Conservation (phyloP, 2,329 filamentous ascomycete species). For the Alternaria infectoria region DNA sequence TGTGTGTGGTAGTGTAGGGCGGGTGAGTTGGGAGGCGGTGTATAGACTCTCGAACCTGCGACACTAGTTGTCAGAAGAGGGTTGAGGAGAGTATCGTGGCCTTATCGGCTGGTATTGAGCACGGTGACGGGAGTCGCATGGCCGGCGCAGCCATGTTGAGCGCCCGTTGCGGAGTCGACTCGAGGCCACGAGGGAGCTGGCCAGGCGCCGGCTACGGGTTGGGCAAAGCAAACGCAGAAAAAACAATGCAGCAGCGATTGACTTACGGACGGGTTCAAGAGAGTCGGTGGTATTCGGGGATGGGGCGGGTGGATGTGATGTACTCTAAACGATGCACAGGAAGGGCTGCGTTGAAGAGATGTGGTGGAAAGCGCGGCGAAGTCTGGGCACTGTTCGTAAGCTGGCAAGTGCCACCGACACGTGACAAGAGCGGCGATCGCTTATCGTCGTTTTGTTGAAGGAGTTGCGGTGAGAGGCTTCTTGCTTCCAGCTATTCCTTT, state of each 20-base stretch:
- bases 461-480: conserved; percentile 25
- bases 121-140: conserved; percentile 9
- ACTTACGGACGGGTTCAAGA: conserved; percentile 49
- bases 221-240: conserved; percentile 20
- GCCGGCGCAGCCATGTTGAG: conserved; percentile 30
- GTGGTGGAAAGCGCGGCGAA: conserved; percentile 35
- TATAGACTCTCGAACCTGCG: conserved; percentile 48
- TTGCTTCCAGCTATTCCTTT: conserved; percentile 3
- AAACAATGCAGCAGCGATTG: conserved; percentile 21
- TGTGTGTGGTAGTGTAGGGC: conserved; percentile 32
- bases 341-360: conserved; percentile 48
- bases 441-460: conserved; percentile 23
- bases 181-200: conserved; percentile 27
- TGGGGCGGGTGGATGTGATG: conserved; percentile 45
- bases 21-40: conserved; percentile 33
- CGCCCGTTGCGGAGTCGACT: conserved; percentile 36
- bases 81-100: conserved; percentile 21
- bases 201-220: conserved; percentile 17
- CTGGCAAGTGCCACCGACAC: conserved; percentile 37
- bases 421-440: conserved; percentile 36
- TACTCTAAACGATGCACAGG: conserved; percentile 50
- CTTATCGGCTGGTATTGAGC: conserved; percentile 14
- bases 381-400: conserved; percentile 33
- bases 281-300: conserved; percentile 42
- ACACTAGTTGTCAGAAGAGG: conserved; percentile 16